Evolutionary conservation across 2,329 filamentous ascomycete species (phyloP), one percentile per base, ranked within the genome.

Genomic region (Diaporthe citri): DNA sequence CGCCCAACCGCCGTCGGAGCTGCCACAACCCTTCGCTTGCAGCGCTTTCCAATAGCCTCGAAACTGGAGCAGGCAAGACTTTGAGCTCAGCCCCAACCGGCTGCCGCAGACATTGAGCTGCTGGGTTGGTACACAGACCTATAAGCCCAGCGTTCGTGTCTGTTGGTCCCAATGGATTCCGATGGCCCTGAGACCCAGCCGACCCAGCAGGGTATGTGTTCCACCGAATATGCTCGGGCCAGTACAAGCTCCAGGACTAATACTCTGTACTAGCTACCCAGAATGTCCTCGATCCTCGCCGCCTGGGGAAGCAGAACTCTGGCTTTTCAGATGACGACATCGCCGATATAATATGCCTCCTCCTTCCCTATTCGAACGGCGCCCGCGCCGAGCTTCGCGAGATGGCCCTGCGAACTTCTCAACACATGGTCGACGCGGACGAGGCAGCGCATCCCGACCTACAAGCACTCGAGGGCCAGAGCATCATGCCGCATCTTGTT

Each of bases 261-360:
- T 31, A 34, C 15, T 72, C 74, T 74, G 48, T 77, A 8, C 25
- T 78, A 91, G 92, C 93, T 73, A 97, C 95, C 22, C 95, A 97
- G 82, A 92, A 91, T 81, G 91, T 94, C 80, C 86, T 95, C 78
- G 95, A 98, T 82, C 95, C 95, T 55, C 91, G 95, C 77, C 92
- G 95, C 72, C 83, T 94, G 76, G 95, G 95, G 73, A 89, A 93
- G 82, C 93, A 95, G 83, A 94, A 95, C 82, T 97, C 95, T 55
- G 95, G 94, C 73, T 92, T 98, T 76, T 93, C 90, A 71, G 93
- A 96, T 78, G 90, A 94, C 78, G 96, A 98, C 82, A 90, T 97
- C 67, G 91, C 94, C 76, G 96, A 98, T 84, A 95, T 98, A 79
- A 91, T 98, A 78, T 97, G 95, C 84, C 92, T 98, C 74, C 89